These are phyloP conservation scores for Vitis hybrid DNA, from an alignment of 177 flowering plant genomes.

Conservation along the genomic window DNA sequence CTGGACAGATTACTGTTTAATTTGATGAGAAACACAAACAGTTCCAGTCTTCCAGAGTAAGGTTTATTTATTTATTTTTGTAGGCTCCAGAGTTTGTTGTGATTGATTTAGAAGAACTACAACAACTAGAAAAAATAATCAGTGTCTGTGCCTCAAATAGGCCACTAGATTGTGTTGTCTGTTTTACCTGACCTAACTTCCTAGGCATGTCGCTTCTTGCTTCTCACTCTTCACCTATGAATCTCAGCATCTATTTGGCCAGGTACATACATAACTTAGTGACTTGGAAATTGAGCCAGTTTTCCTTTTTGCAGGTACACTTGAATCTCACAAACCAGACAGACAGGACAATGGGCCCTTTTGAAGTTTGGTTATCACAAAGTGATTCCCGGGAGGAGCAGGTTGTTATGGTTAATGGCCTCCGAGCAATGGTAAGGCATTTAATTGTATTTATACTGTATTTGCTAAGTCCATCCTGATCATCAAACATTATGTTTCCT, in stretches of 20 bases:
- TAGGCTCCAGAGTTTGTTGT: too few species aligned
- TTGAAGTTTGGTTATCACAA: slow-evolving; percentile 63
- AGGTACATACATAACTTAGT: not conserved
- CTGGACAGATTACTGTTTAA: too few species aligned
- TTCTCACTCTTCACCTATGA: not conserved
- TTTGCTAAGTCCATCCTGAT: not conserved
- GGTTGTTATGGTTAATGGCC: slow-evolving; percentile 75
- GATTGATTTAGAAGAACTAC: too few species aligned
- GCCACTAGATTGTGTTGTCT: too few species aligned
- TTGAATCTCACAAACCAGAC: slow-evolving; percentile 71
- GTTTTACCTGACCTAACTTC: too few species aligned
- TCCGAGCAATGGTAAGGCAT: slow-evolving; percentile 64
- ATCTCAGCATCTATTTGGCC: not conserved
- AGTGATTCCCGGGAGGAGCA: slow-evolving; percentile 53
- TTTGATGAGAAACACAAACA: too few species aligned
- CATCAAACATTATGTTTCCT: too few species aligned
- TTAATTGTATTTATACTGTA: not conserved
- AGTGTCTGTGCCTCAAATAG: too few species aligned
- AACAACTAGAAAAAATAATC: too few species aligned
- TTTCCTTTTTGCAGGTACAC: slow-evolving; percentile 45
- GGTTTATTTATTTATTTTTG: too few species aligned
- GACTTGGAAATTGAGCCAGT: slow-evolving; percentile 1
- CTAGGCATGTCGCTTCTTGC: not conserved
- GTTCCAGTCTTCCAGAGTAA: too few species aligned
- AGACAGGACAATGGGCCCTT: slow-evolving; percentile 81